Conservation (phyloP, 2,329 filamentous ascomycete species). For the Aurifilum marmelostoma region DNA sequence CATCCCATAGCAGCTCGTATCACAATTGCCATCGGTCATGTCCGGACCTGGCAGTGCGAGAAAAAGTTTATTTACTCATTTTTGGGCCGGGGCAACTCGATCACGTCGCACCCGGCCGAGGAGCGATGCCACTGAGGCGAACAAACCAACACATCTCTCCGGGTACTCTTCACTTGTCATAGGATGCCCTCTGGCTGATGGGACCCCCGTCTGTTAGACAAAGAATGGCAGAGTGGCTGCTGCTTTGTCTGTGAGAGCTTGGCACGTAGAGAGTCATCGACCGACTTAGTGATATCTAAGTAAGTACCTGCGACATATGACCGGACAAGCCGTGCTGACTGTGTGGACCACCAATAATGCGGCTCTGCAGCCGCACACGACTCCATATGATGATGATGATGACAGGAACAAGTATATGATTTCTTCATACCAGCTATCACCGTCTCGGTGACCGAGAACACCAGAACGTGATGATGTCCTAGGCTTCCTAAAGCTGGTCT, state of each 20-base stretch:
- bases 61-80: background rate
- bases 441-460: no score
- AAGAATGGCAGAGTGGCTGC: no score
- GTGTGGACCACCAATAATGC: no score
- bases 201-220: background rate
- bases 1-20: background rate
- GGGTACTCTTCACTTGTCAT: background rate
- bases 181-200: background rate
- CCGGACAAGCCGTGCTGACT: no score
- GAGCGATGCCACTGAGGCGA: background rate
- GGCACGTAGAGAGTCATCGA: background rate
- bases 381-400: background rate
- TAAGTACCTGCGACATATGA: background rate
- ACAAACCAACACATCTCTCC: background rate
- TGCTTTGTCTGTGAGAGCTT: no score
- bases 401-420: background rate
- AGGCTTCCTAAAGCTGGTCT: background rate
- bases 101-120: background rate
- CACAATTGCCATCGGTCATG: slow-evolving; percentile 5
- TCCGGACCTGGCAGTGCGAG: background rate
- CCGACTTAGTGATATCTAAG: background rate
- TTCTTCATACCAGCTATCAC: background rate
- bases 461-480: background rate
- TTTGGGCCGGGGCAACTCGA: background rate
- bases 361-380: background rate